Base-by-base conservation (phyloP, 1,284 basidiomycete species). In the Naganishia liquefaciens region DNA sequence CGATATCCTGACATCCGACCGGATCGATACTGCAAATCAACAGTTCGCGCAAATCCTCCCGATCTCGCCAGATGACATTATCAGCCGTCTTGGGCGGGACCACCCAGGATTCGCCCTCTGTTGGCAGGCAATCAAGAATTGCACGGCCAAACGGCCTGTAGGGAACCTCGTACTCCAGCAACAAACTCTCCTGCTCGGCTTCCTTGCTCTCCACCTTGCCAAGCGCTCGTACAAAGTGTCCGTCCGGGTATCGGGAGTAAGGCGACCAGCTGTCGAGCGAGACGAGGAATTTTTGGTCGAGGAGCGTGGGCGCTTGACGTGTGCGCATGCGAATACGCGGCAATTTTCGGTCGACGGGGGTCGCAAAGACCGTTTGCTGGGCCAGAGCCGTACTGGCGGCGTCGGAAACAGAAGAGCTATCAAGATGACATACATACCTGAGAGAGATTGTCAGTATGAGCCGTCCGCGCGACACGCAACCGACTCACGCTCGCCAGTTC, bases 21-120 rank as follows among this genome's bases (percentile, higher is more conserved):
- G 92, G 93, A 80, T 99, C 96, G 72, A 99, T 99, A 74, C 92
- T 95, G 79, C 96, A 99, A 53, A 99, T 87, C 52, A 89, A 83
- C 72, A 97, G 79, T 61, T 89, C 86, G 64, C 96, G 83, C 75
- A 99, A 74, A 81, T 99, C 96, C 75, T 91, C 87, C 68, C 96
- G 83, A 70, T 90, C 88, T 68, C 86, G 83, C 96, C 96, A 99
- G 33, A 85, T 83, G 0, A 83, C 80, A 52, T 79, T 75, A 5
- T 77, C 76, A 0, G 77, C 76, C 46, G 78, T 80, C 79, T 93
- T 96, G 1, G 85, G 86, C 6, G 94, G 93, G 0, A 99, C 95
- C 11, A 90, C 85, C 96, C 96, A 99, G 23, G 80, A 80, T 19
- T 98, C 94, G 6, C 96, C 96, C 76, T 97, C 90, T 13, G 79